phyloP scores from a whole-genome alignment of 1,139 yeast genomes.

The Diutina neorugosa region DNA sequence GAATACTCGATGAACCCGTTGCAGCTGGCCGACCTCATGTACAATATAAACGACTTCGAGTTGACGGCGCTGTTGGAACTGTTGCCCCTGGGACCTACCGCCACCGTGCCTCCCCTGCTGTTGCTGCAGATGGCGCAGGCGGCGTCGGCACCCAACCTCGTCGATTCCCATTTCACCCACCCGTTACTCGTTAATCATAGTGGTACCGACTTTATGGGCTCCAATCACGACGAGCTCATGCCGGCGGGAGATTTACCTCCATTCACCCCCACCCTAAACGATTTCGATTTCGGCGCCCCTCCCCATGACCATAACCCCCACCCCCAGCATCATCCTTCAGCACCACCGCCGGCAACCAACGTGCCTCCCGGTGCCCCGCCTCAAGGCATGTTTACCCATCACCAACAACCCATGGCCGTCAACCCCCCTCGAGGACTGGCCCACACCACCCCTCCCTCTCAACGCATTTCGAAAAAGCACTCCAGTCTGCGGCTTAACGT shows the following conservation, averaged over 20 bases:
- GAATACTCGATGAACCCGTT: neutral
- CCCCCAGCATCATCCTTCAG: constrained; percentile 1
- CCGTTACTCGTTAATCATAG: neutral
- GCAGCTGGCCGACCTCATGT: neutral
- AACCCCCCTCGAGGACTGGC: neutral
- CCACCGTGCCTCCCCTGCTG: neutral
- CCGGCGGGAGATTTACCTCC: neutral
- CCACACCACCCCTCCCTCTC: constrained; percentile 4
- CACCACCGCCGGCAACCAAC: neutral
- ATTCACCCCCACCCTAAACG: constrained; percentile 2
- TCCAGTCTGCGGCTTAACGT: neutral
- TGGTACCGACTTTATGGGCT: neutral
- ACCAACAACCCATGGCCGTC: neutral
- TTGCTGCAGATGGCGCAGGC: neutral
- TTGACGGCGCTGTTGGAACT: neutral
- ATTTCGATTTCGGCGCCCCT: neutral
- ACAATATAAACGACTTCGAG: neutral
- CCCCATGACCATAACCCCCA: neutral
- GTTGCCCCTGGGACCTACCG: neutral
- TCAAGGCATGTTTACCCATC: neutral
- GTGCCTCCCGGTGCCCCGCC: neutral
- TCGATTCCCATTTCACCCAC: neutral
- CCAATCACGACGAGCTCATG: neutral
- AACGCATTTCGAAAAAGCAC: neutral
- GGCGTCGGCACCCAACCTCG: neutral